Percentiles rank a stretch among this genome's conserved stretches.
phyloP scores from a whole-genome alignment of 805 yeast species.

The Komagataella kurtzmanii region DNA sequence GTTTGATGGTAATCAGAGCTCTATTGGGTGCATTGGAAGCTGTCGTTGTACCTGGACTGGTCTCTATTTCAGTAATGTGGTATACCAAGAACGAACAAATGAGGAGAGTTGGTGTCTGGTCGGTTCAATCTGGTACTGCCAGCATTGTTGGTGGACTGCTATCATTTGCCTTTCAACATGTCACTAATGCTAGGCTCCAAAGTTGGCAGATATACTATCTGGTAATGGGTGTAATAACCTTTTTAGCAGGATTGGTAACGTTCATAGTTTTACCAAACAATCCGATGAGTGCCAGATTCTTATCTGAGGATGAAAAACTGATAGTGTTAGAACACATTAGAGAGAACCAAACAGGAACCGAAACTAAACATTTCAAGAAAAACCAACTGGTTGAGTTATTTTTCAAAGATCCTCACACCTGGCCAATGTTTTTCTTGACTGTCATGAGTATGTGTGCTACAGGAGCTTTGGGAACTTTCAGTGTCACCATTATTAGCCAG shows the following conservation, averaged over 20 bases:
- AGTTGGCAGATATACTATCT: slow-evolving; percentile 55
- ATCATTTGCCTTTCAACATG: slow-evolving; percentile 41
- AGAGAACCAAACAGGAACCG: slow-evolving; percentile 46
- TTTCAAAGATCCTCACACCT: slow-evolving; percentile 31
- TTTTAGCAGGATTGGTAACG: slow-evolving; percentile 31
- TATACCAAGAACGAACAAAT: slow-evolving; percentile 18
- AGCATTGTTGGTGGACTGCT: slow-evolving; percentile 31
- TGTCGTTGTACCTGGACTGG: slow-evolving; percentile 18
- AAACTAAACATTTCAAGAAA: slow-evolving; percentile 36
- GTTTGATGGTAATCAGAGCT: slow-evolving; percentile 40
- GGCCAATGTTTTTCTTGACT: slow-evolving; percentile 33
- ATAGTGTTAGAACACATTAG: slow-evolving; percentile 44
- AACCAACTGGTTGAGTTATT: slow-evolving; percentile 37
- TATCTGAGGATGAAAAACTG: slow-evolving; percentile 29
- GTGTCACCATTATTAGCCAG: slow-evolving; percentile 35
- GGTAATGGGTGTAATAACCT: slow-evolving; percentile 39
- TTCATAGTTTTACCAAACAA: slow-evolving; percentile 36
- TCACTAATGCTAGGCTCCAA: slow-evolving; percentile 22
- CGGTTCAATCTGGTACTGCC: slow-evolving; percentile 24
- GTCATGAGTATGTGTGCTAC: slow-evolving; percentile 34
- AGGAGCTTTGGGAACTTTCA: slow-evolving; percentile 40
- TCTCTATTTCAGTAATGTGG: slow-evolving; percentile 20
- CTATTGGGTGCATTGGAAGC: slow-evolving; percentile 28
- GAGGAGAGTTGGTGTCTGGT: slow-evolving; percentile 20
- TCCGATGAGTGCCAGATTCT: slow-evolving; percentile 26